phyloP scores from a whole-genome alignment of 2,329 filamentous ascomycete species.

The Bipolaris victoriae region DNA sequence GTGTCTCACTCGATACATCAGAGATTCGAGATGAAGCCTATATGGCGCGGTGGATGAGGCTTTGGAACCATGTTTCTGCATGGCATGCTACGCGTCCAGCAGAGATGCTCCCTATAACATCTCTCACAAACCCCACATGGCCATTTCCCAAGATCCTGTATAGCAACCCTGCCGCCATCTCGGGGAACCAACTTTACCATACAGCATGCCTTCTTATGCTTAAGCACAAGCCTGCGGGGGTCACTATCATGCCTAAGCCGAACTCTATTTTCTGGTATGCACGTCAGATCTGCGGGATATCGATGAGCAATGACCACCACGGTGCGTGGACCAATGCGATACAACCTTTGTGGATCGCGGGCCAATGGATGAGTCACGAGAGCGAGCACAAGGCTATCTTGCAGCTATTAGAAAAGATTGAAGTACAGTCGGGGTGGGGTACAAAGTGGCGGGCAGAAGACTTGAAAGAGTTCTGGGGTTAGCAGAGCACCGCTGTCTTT shows the following conservation, averaged over 20 bases:
- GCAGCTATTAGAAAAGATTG: constrained; percentile 57
- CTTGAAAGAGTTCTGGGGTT: constrained; percentile 59
- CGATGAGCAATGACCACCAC: constrained; percentile 53
- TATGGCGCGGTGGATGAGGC: constrained; percentile 32
- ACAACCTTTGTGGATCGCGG: constrained; percentile 58
- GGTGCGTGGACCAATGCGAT: constrained; percentile 55
- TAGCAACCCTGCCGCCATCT: constrained; percentile 25
- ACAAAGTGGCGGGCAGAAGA: constrained; percentile 62
- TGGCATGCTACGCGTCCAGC: constrained; percentile 42
- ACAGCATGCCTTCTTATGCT: constrained; percentile 22
- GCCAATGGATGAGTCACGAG: constrained; percentile 55
- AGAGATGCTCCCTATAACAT: constrained; percentile 20
- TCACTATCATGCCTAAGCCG: constrained; percentile 22
- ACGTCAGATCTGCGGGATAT: constrained; percentile 55
- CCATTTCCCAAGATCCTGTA: constrained; percentile 24
- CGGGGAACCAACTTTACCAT: constrained; percentile 26
- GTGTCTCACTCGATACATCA: neutral
- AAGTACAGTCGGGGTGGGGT: constrained; percentile 60
- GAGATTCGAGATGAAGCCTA: neutral
- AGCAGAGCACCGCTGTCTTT: neutral
- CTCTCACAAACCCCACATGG: constrained; percentile 4
- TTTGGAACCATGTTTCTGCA: constrained; percentile 42
- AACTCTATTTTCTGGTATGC: constrained; percentile 56
- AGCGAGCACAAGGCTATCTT: constrained; percentile 56
- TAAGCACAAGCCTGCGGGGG: constrained; percentile 29